Evolutionary conservation across 2,329 filamentous ascomycete species (phyloP).

Genomic region (Ceratocystis lukuohia): DNA sequence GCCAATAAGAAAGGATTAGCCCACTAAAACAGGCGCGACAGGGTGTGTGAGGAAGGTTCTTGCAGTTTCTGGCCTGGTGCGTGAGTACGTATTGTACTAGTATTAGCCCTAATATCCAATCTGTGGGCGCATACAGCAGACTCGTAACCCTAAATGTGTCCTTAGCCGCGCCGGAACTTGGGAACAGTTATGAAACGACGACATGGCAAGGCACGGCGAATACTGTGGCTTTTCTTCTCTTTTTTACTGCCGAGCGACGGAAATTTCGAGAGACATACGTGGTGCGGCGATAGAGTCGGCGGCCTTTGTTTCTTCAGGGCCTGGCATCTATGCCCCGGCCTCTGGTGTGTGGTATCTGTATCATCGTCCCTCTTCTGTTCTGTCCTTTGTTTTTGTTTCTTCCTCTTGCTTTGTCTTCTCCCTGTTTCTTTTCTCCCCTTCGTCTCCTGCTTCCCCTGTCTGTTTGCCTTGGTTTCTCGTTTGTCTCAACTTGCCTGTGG

Average conservation of each 20-base stretch:
- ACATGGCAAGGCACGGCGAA: not conserved
- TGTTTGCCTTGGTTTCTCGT: not conserved
- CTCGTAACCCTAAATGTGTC: not conserved
- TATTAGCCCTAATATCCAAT: no score
- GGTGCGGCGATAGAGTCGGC: not conserved
- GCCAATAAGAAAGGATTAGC: not conserved
- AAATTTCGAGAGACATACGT: not conserved
- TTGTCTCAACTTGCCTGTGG: not conserved
- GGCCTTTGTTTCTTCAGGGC: not conserved
- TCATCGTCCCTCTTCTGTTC: slow-evolving; percentile 1
- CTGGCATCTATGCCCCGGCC: not conserved
- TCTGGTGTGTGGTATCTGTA: not conserved
- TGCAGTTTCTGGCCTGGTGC: not conserved
- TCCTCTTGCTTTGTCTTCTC: not conserved
- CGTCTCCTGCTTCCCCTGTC: not conserved
- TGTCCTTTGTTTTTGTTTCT: not conserved
- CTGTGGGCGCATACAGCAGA: not conserved
- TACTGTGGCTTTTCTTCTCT: not conserved
- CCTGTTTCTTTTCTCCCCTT: not conserved
- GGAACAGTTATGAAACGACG: not conserved
- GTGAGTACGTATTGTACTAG: no score
- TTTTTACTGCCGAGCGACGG: not conserved
- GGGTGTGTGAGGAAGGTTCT: not conserved
- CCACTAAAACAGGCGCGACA: not conserved
- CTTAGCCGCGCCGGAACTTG: not conserved